Base-by-base conservation (phyloP, 2,329 filamentous ascomycete species). In the Blastomyces gilchristii region DNA sequence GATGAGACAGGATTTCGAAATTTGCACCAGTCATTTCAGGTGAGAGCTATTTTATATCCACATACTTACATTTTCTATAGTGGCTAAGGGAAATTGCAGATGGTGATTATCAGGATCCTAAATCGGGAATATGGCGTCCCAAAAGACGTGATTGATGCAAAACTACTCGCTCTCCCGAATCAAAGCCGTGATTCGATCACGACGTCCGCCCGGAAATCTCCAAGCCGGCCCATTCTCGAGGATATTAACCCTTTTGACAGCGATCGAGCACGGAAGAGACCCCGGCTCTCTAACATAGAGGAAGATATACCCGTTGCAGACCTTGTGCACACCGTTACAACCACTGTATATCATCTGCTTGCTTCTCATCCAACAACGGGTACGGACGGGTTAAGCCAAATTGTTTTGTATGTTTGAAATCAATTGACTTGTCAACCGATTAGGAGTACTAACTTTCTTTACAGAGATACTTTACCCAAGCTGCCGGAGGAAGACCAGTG, bases 401-500 rank as follows among this genome's bases (percentile, higher is more conserved):
- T 77, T 16, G 74, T 82, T 45, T 69, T 78, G 85, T 86, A 75
- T 72, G 82, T 56, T 56, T 39, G 14, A n/a, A n/a, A 41, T 31
- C 31, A 39, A 16, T 16, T 14, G 16, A 18, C 14, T 25, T 31
- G 16, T 12, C 41, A 54, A 22, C 50, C 58, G 25, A 47, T 37
- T 58, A 14, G 18, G 4, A 43, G 8, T 61, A 57, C 67, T 64
- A 58, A 66, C 52, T 61, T 60, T 61, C 59, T 63, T 65, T 57
- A 64, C 69, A 77, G 78, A 63, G 63, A 70, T 64, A 70, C 70
- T 28, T 85, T 85, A 69, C 68, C 77, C 14, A 70, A 73, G 16
- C 72, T 85, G 4, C 68, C 77, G 18, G 81, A 85, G 64, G 64
- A 74, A 8, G 75, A 80, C 31, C 81, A 83, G 69, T 84, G 81